Conservation (phyloP, 2,329 filamentous ascomycete genomes). For the Coleophoma eucalyptorum region DNA sequence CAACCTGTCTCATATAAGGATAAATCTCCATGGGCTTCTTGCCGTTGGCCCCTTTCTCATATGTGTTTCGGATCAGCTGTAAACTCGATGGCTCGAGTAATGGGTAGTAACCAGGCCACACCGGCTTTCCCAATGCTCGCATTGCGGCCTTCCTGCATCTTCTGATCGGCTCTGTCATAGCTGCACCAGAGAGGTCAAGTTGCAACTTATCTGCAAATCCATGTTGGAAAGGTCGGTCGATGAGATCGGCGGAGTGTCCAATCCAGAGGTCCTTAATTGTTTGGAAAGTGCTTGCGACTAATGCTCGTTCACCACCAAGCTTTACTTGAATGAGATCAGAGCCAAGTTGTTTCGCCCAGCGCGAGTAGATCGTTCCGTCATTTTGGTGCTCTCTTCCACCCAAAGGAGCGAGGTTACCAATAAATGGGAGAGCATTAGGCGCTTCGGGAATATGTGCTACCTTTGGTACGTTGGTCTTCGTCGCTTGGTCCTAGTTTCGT, state of each 20-base stretch:
- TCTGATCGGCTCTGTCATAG: slow-evolving; percentile 19
- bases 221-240: slow-evolving; percentile 18
- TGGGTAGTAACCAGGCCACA: slow-evolving; percentile 19
- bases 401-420: slow-evolving; percentile 15
- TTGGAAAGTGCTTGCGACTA: slow-evolving; percentile 14
- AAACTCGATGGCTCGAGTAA: slow-evolving; percentile 15
- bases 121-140: slow-evolving; percentile 16
- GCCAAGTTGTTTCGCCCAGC: slow-evolving; percentile 10
- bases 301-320: slow-evolving; percentile 15
- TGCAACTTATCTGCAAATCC: slow-evolving; percentile 19
- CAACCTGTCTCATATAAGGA: slow-evolving; percentile 15
- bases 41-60: slow-evolving; percentile 13
- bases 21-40: slow-evolving; percentile 16
- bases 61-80: slow-evolving; percentile 6
- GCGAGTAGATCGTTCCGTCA: slow-evolving; percentile 15
- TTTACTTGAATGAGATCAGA: slow-evolving; percentile 14
- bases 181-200: slow-evolving; percentile 15
- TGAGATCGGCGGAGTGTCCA: slow-evolving; percentile 12
- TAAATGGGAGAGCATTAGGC: slow-evolving; percentile 12
- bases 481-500: no score
- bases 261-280: slow-evolving; percentile 19
- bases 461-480: slow-evolving; percentile 20
- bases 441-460: slow-evolving; percentile 12
- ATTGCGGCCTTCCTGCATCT: slow-evolving; percentile 17
- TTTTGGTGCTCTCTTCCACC: slow-evolving; percentile 15